Conservation (phyloP, 768 basidiomycete species). For the Gymnopilus dilepis region DNA sequence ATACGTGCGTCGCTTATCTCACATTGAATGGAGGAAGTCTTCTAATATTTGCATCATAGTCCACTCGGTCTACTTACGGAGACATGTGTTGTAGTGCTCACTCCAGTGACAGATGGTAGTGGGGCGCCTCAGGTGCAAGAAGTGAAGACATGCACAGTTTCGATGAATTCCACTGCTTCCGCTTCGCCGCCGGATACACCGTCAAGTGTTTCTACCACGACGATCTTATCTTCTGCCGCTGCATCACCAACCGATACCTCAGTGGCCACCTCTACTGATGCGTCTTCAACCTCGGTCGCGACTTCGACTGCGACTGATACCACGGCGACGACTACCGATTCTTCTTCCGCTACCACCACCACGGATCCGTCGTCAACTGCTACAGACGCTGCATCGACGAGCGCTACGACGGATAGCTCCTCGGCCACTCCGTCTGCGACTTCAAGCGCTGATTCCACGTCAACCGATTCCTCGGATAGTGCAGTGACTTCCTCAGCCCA, state of each 20-base stretch:
- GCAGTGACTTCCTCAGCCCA: conserved; percentile 24
- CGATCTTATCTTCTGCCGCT: conserved; percentile 11
- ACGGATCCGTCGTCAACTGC: conserved; percentile 12
- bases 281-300: conserved; percentile 7
- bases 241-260: background rate
- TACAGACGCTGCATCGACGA: conserved; percentile 11
- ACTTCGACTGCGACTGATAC: conserved; percentile 10
- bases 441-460: conserved; percentile 23
- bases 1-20: conserved; percentile 47
- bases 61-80: conserved; percentile 55
- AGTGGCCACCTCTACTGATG: background rate
- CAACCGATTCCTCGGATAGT: conserved; percentile 16
- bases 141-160: conserved; percentile 55
- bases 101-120: conserved; percentile 53
- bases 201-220: conserved; percentile 15
- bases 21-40: conserved; percentile 5
- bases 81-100: conserved; percentile 65
- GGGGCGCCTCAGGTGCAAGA: conserved; percentile 58
- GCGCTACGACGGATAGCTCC: background rate
- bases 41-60: conserved; percentile 36
- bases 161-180: conserved; percentile 33
- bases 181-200: conserved; percentile 23
- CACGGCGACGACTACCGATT: conserved; percentile 3
- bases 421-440: conserved; percentile 16
- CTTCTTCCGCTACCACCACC: conserved; percentile 17